Evolutionary conservation across 2,329 filamentous ascomycete species (phyloP).

Genomic region (Kalmusia sp.): DNA sequence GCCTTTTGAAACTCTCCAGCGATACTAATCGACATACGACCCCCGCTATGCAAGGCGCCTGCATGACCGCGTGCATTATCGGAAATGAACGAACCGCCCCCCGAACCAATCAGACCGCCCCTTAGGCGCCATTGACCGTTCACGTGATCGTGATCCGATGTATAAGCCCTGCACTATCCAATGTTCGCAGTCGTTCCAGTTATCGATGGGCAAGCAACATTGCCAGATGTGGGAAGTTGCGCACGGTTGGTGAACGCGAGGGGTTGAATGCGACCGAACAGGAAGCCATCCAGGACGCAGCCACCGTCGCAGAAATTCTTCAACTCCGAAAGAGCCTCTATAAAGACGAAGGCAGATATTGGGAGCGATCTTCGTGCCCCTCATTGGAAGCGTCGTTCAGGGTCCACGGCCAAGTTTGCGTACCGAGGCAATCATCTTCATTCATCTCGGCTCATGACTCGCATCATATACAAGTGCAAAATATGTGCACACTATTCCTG

Average conservation of each 20-base stretch:
- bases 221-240: conserved; percentile 34
- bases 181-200: conserved; percentile 44
- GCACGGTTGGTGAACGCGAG: conserved; percentile 1
- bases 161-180: conserved; percentile 25
- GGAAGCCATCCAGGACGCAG: not conserved
- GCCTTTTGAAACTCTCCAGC: no score
- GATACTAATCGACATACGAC: no score
- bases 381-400: not conserved
- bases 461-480: not conserved
- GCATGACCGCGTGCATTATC: conserved; percentile 1
- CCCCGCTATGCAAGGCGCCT: not conserved
- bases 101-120: conserved; percentile 1
- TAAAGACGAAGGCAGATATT: not conserved
- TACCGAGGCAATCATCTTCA: not conserved
- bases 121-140: not conserved
- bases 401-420: not conserved
- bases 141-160: conserved; percentile 21
- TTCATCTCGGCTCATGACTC: not conserved
- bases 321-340: not conserved
- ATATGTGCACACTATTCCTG: not conserved
- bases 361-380: not conserved
- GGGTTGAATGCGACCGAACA: not conserved
- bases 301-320: not conserved
- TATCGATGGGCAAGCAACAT: conserved; percentile 27
- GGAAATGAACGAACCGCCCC: not conserved